Base-by-base conservation (phyloP, 768 basidiomycete genomes). In the Rhizopogon vesiculosus region DNA sequence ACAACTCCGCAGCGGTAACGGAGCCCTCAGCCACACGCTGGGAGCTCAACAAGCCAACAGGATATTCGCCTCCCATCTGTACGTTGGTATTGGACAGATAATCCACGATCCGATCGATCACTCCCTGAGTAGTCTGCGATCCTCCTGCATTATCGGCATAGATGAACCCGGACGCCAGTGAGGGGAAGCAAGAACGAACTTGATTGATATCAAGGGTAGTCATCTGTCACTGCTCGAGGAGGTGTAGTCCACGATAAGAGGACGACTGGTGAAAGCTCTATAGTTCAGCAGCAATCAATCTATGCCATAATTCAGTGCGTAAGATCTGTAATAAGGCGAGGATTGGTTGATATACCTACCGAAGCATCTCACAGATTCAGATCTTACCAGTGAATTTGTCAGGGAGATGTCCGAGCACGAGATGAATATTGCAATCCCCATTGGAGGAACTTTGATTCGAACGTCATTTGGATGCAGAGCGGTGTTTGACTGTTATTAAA, bases 121-220 rank as follows among this genome's bases (percentile, higher is more conserved):
- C 83, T 46, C 70, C 69, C 45, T 78, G 72, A 0, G 81, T 70
- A 41, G 78, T 80, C 64, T 83, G 88, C 3, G 87, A 89, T 6
- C 88, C 89, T 0, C 87, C 89, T 0, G 89, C 89, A 56, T 87
- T 91, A 72, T 90, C 89, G 5, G 77, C 89, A 62, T 80, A 90
- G 56, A 88, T 77, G 63, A 76, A 89, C 2, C 82, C 83, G 1
- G 75, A 70, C 33, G 71, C 66, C 22, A 91, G 72, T 3, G 84
- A 70, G 4, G 87, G 89, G 65, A 91, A 90, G 40, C 79, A 77
- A 35, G 78, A 73, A 52, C 86, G 81, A 45, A 76, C 83, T 61
- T 72, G 69, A n/a, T 66, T 62, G 28, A 85, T 72, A 68, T 84
- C 78, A 60, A 85, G 61, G 19, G 44, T 29, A 54, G 46, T 44